Evolutionary conservation across 2,329 filamentous ascomycete genomes (phyloP), one percentile per base, ranked within the genome.

Genomic region (Xylaria sp.): DNA sequence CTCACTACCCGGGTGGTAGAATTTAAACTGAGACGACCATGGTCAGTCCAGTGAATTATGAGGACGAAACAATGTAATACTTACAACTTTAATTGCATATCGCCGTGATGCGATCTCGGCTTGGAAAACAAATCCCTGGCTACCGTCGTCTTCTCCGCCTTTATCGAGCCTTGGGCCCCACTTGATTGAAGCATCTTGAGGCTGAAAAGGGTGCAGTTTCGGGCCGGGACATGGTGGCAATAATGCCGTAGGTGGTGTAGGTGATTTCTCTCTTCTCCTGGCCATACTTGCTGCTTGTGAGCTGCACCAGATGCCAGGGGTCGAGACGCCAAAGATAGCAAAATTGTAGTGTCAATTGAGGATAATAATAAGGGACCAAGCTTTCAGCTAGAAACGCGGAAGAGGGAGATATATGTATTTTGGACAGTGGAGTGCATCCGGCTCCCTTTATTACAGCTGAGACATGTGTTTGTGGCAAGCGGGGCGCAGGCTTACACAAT

Each of bases 71-170:
- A 36, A 36, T 36, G 4, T 36, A 9, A 1, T 36, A 60, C 54
- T 60, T 39, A 65, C 55, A 10, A 66, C 18, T 23, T 66, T 66
- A 2, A 61, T 18, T 12, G 63, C 63, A 49, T 66, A 66, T 15
- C 46, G 13, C 5, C 51, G 1, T 25, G 56, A 66, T 7, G 1
- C 63, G 6, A 66, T 66, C 28, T 1, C 5, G 2, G 55, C 56
- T n/a, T 61, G 36, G 20, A 48, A 66, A 7, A 66, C 57, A n/a
- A 46, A 66, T 1, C 18, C 63, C 1, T 66, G 2, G 3, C 46
- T 66, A 1, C 18, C 49, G 8, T 36, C 33, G 33, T 33, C 31
- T 31, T 66, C 48, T 18, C 36, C 33, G 12, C 49, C 25, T 18
- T 4, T 18, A 65, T 66, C 63, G 41, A 66, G 56, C 13, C 63